A percentile compares a stretch with the other conserved stretches of the same genome.
These are phyloP conservation scores for Wickerhamiella alocasiicola DNA, from an alignment of 805 yeast species.

Conservation along the genomic window DNA sequence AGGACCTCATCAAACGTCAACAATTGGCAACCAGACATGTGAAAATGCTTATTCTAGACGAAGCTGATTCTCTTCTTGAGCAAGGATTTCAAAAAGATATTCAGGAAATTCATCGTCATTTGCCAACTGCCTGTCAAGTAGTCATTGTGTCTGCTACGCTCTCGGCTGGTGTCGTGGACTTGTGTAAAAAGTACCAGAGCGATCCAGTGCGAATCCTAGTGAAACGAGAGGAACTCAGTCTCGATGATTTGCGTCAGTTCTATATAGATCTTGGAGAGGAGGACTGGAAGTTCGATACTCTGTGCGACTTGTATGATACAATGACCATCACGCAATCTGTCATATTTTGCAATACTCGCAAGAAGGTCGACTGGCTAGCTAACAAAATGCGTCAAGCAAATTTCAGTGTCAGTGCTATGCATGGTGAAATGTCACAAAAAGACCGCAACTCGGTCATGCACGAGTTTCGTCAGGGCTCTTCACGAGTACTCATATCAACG, in stretches of 20 bases:
- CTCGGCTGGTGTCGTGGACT: slow-evolving; percentile 81
- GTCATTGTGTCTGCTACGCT: slow-evolving; percentile 92
- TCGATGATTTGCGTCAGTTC: slow-evolving; percentile 91
- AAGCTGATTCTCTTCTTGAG: slow-evolving; percentile 89
- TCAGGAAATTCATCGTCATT: slow-evolving; percentile 72
- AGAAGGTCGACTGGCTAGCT: slow-evolving; percentile 85
- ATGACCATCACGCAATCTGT: slow-evolving; percentile 95
- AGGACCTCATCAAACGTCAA: slow-evolving; percentile 81
- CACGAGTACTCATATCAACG: slow-evolving; percentile 88
- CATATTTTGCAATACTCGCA: slow-evolving; percentile 92
- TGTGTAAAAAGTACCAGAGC: slow-evolving; percentile 82
- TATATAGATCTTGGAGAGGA: slow-evolving; percentile 85
- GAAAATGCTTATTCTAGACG: slow-evolving; percentile 85
- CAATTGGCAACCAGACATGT: slow-evolving; percentile 58
- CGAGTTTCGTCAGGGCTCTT: slow-evolving; percentile 87
- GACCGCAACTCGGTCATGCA: slow-evolving; percentile 92
- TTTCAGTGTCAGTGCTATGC: slow-evolving; percentile 92
- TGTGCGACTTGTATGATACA: slow-evolving; percentile 90
- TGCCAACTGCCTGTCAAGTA: slow-evolving; percentile 81
- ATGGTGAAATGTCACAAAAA: slow-evolving; percentile 91
- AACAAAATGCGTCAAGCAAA: slow-evolving; percentile 64
- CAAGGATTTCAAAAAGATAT: slow-evolving; percentile 94
- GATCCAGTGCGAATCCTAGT: slow-evolving; percentile 91
- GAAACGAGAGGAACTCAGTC: slow-evolving; percentile 83
- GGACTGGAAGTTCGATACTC: slow-evolving; percentile 85